A percentile compares a stretch with the other conserved stretches of the same genome.
These are phyloP conservation scores for Aspergillus sp. DNA, from an alignment of 2,329 filamentous ascomycete species.

Conservation along the genomic window DNA sequence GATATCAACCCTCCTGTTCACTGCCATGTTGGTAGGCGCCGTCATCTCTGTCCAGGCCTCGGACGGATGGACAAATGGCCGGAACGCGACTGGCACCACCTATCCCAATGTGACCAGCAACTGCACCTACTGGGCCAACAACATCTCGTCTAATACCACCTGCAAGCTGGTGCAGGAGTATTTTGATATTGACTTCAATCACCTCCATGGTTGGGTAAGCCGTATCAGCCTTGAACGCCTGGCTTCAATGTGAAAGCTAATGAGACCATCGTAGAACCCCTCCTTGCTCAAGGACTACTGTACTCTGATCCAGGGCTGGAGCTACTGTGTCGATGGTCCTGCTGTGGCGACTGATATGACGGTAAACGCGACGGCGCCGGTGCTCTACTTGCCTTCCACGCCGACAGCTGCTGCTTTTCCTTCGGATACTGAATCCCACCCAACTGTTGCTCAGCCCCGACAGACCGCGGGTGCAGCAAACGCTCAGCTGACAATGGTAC, in stretches of 20 bases:
- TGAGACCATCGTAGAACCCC: background rate
- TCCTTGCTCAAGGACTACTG: background rate
- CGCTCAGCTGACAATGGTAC: too few species aligned
- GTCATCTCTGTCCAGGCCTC: background rate
- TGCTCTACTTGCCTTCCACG: too few species aligned
- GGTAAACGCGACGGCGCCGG: too few species aligned
- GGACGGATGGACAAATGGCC: slow-evolving; percentile 1
- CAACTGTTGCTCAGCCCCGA: too few species aligned
- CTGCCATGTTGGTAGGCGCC: background rate
- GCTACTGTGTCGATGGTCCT: background rate
- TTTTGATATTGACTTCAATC: slow-evolving; percentile 4
- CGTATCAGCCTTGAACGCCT: background rate
- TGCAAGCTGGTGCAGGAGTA: slow-evolving; percentile 6
- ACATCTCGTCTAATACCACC: slow-evolving; percentile 8
- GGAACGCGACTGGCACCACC: slow-evolving; percentile 5
- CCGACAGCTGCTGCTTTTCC: too few species aligned
- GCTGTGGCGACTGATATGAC: background rate
- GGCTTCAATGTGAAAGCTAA: background rate
- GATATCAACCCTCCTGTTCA: background rate
- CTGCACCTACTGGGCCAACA: slow-evolving; percentile 12
- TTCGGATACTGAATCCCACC: too few species aligned
- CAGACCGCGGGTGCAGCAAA: too few species aligned
- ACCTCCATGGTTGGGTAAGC: slow-evolving; percentile 8
- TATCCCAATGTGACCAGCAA: slow-evolving; percentile 6
- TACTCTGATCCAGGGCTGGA: background rate